Conservation (phyloP, 306 rosid genomes). For the Mimosa bimucronata region DNA sequence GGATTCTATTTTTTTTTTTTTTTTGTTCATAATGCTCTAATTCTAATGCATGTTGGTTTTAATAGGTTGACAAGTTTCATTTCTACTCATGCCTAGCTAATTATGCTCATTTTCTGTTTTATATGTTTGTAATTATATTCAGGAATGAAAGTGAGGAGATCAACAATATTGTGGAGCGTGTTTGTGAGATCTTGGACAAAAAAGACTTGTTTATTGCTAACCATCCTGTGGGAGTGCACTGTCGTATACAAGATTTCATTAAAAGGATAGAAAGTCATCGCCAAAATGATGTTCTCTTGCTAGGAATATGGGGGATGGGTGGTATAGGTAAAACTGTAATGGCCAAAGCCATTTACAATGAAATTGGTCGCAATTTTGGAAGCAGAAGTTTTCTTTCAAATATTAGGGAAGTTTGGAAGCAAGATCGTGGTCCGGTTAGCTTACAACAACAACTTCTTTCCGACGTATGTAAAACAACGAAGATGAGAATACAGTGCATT, state of each 20-base stretch:
- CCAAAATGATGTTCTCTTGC: neutral
- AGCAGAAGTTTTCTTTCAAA: neutral
- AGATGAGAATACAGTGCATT: neutral
- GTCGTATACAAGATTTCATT: neutral
- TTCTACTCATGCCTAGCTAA: too few species aligned
- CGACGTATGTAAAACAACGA: neutral
- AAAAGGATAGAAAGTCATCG: neutral
- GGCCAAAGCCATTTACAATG: neutral
- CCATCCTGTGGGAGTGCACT: neutral
- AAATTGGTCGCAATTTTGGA: neutral
- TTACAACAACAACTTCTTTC: neutral
- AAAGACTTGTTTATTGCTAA: neutral
- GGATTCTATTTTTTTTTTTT: too few species aligned
- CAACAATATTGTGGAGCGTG: neutral
- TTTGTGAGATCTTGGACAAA: neutral
- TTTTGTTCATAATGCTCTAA: too few species aligned
- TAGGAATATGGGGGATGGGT: neutral
- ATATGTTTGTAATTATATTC: too few species aligned
- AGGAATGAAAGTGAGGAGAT: neutral
- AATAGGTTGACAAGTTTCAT: too few species aligned
- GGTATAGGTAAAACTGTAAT: neutral
- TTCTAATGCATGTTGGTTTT: too few species aligned
- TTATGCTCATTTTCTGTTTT: too few species aligned
- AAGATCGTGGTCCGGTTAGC: neutral
- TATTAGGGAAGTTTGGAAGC: neutral